phyloP scores from a whole-genome alignment of 106 monocot species.

The Dendrobium chrysotoxum region DNA sequence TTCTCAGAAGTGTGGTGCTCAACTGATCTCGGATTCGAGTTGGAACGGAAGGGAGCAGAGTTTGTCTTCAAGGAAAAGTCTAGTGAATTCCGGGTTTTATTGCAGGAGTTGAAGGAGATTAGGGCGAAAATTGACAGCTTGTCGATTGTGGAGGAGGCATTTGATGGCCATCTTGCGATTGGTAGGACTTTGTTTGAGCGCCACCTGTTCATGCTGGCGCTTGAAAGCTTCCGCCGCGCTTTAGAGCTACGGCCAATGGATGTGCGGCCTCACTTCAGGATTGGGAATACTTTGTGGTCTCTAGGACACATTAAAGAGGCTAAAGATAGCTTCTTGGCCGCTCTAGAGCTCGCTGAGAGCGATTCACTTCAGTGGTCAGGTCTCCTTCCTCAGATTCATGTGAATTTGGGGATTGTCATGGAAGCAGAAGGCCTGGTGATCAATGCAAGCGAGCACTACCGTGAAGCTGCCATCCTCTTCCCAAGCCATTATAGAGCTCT shows the following conservation, averaged over 20 bases:
- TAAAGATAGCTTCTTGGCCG: constrained; percentile 6
- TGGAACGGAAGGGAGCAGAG: not conserved
- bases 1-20: constrained; percentile 18
- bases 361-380: constrained; percentile 17
- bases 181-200: constrained; percentile 19
- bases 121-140: constrained; percentile 13
- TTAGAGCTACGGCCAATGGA: constrained; percentile 15
- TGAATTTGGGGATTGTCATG: constrained; percentile 29
- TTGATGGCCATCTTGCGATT: constrained; percentile 28
- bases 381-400: constrained; percentile 34
- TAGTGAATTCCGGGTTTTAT: constrained; percentile 1
- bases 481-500: constrained; percentile 33
- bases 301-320: constrained; percentile 9
- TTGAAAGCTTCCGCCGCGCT: constrained; percentile 22
- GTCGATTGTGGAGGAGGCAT: constrained; percentile 12
- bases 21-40: constrained; percentile 9
- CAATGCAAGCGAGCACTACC: constrained; percentile 38
- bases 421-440: constrained; percentile 29
- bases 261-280: constrained; percentile 10
- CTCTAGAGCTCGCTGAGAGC: constrained; percentile 19
- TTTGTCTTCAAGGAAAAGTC: not conserved
- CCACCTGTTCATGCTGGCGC: constrained; percentile 10
- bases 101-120: constrained; percentile 21
- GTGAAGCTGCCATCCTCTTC: constrained; percentile 24
- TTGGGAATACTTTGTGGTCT: constrained; percentile 14